These are phyloP conservation scores for Akanthomyces muscarius DNA, from an alignment of 2,329 filamentous ascomycete species.

Conservation along the genomic window DNA sequence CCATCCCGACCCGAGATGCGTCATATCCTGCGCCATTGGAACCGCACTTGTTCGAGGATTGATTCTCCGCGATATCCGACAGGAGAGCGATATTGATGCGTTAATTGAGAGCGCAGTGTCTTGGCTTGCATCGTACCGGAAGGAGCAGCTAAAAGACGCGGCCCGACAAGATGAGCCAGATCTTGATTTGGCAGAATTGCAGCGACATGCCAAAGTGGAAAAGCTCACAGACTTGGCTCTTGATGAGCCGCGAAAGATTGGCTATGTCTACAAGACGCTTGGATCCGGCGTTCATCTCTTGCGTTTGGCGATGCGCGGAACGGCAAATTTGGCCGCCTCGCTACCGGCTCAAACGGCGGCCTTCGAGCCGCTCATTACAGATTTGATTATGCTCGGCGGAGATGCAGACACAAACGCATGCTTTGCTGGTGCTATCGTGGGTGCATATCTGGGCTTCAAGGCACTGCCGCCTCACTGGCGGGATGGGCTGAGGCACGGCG, in stretches of 20 bases:
- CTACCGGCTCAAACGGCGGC: constrained; percentile 23
- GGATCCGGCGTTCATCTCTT: constrained; percentile 44
- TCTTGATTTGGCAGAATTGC: constrained; percentile 36
- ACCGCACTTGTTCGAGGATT: constrained; percentile 45
- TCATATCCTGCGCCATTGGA: constrained; percentile 45
- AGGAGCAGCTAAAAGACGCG: constrained; percentile 22
- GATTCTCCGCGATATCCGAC: constrained; percentile 40
- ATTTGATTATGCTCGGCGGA: constrained; percentile 44
- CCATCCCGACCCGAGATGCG: constrained; percentile 49
- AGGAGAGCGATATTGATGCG: constrained; percentile 38
- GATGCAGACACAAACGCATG: constrained; percentile 54
- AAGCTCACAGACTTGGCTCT: constrained; percentile 38
- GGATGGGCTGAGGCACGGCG: constrained; percentile 40
- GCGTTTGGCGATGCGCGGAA: constrained; percentile 38
- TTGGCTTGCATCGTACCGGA: constrained; percentile 33
- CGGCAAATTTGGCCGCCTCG: constrained; percentile 16
- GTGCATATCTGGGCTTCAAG: constrained; percentile 42
- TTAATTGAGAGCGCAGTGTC: constrained; percentile 36
- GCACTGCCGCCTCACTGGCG: constrained; percentile 46
- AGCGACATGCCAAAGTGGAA: constrained; percentile 30
- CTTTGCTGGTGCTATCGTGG: constrained; percentile 47
- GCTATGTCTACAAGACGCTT: constrained; percentile 40
- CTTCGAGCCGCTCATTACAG: constrained; percentile 46
- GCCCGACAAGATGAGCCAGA: constrained; percentile 28
- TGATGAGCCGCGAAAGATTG: constrained; percentile 43